phyloP scores from a whole-genome alignment of 2,329 filamentous ascomycete species.

The Botryotinia globosa region DNA sequence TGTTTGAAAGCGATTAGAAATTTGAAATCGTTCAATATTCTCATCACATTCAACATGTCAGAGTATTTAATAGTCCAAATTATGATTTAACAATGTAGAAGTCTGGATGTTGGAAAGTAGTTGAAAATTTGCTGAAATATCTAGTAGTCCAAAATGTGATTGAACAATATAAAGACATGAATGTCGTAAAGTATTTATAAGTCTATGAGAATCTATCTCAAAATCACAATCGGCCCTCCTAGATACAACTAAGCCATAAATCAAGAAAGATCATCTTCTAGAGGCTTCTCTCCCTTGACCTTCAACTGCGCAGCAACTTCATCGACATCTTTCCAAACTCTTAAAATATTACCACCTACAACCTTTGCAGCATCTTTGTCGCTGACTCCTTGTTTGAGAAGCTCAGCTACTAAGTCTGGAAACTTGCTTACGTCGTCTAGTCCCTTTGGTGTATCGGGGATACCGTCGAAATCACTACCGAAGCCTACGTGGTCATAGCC shows the following conservation, averaged over 20 bases:
- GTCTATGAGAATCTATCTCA: too few species aligned
- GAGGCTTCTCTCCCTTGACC: slow-evolving; percentile 47
- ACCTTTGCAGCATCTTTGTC: slow-evolving; percentile 72
- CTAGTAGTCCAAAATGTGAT: too few species aligned
- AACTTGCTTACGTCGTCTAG: slow-evolving; percentile 84
- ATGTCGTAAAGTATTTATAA: too few species aligned
- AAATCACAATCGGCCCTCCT: too few species aligned
- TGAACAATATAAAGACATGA: too few species aligned
- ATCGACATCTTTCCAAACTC: slow-evolving; percentile 82
- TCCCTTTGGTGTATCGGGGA: slow-evolving; percentile 62
- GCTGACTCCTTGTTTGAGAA: slow-evolving; percentile 70
- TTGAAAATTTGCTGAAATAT: too few species aligned
- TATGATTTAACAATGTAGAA: too few species aligned
- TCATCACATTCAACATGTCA: too few species aligned
- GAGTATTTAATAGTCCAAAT: too few species aligned
- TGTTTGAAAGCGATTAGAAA: too few species aligned
- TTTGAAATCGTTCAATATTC: too few species aligned
- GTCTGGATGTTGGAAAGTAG: too few species aligned
- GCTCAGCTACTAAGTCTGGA: slow-evolving; percentile 71
- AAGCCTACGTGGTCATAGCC: slow-evolving; percentile 87
- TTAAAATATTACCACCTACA: slow-evolving; percentile 74
- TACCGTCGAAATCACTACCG: slow-evolving; percentile 87
- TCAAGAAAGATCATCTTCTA: slow-evolving; percentile 49
- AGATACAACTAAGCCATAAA: neutral
- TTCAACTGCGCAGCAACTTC: slow-evolving; percentile 66